Base-by-base conservation (phyloP, 73 alveolate species). In the Paramecium primaurelia region DNA sequence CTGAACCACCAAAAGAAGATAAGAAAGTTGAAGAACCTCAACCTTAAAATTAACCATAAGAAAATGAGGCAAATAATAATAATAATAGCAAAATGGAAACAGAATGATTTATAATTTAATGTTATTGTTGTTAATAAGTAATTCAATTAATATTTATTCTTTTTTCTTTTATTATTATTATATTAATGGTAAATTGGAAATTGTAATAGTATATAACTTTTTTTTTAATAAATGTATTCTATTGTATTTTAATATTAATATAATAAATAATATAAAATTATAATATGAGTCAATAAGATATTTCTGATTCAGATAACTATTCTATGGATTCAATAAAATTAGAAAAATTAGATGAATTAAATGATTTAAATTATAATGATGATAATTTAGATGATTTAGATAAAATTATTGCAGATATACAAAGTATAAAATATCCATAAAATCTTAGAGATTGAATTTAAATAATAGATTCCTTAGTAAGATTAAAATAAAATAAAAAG, bases 1-100 rank as follows among this genome's bases (percentile, higher is more conserved):
- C 94, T 30, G 51, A 89, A 89, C 94, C 94, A 42, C 84, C 84
- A 25, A 64, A 64, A 34, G 84, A 64, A 9, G 84, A 64, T 6
- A 64, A 64, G 84, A 64, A 64, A 12, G 28, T 18, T 18, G 86
- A 87, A 49, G 93, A 89, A 49, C 94, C 94, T 28, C 51, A 89
- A 28, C 92, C 94, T 45, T 16, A 71, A 28, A 86, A 68, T 8
- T 68, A 68, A 36, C 84, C 22, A 64, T 32, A 34, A 16, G 22
- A 34, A 34, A 28, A 34, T 25, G 47, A 64, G 71, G 37, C 75
- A 42, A 87, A 49, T 9, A 32, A 64, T 11, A 64, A 64, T 40
- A 40, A 40, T 40, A 40, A 40, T 40, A 8, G 12, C 25, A 75
- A 75, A 38, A 75, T 75, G 88, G 88, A 75, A 75, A 75, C 88